Evolutionary conservation across 495 filamentous ascomycete species (phyloP), one percentile per base, ranked within the genome.

Genomic region (Aspergillus asperescens): DNA sequence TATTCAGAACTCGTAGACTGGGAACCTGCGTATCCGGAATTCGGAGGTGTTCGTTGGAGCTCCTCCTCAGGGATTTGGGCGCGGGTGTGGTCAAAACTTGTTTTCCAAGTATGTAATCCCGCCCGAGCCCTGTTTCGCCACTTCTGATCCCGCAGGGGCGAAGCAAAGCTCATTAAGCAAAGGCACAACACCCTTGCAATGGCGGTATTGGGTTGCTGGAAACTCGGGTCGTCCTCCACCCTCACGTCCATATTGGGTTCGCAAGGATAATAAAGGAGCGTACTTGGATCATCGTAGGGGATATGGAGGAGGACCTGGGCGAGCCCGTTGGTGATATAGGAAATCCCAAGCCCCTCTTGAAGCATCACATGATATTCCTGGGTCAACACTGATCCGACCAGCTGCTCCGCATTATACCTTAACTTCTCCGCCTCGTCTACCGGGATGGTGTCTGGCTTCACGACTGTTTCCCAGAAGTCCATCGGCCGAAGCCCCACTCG

Each of bases 181-280:
- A 67, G 54, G 46, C 52, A 70, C 6, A 72, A 29, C 1, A 50
- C 48, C 24, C 65, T 50, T 0, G 42, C 55, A 48, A 72, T 46
- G n/a, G n/a, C n/a, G n/a, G n/a, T n/a, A n/a, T 7, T 54, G 31
- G 2, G 61, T 69, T 7, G 13, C 57, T 9, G 55, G 50, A 6
- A 40, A 5, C 28, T 10, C 13, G 7, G 7, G 53, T 31, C 32
- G 7, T 42, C 25, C n/a, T 2, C 4, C 24, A 25, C 56, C 57
- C 5, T 47, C 31, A 64, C 51, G 44, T 74, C 65, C 7, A 55
- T 48, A 29, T 66, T 65, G 1, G 64, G 68, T 35, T 73, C 63
- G 50, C 58, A 60, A 10, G 70, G 51, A 50, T 64, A 51, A 49
- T 77, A 77, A 48, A 67, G 65, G 0, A 77, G 54, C 1, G 59